Evolutionary conservation across 192 early-diverging fungal genomes (phyloP).

Genomic region (Linnemannia hyalina): DNA sequence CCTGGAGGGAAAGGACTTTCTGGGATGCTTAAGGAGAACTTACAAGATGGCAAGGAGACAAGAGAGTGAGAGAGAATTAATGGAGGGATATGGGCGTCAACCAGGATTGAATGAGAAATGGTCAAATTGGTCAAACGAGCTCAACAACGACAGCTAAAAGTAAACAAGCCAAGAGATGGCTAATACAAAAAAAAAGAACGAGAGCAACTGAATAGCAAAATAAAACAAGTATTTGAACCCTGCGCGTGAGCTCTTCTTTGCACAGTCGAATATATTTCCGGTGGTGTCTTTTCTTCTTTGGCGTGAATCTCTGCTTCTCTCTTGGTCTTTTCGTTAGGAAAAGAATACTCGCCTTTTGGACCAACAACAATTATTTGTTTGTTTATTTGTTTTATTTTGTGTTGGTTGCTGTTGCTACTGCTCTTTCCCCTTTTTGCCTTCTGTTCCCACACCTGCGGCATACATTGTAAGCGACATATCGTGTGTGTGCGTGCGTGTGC

Average conservation of each 20-base stretch:
- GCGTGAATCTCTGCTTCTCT: background rate
- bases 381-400: background rate
- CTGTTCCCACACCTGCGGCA: background rate
- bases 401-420: background rate
- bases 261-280: background rate
- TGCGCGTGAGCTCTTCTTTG: conserved; percentile 7
- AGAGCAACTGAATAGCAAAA: background rate
- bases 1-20: too few species aligned
- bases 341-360: background rate
- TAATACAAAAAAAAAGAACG: background rate
- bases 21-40: too few species aligned
- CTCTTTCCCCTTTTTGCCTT: background rate
- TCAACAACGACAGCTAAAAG: too few species aligned
- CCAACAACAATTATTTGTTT: background rate
- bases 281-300: background rate
- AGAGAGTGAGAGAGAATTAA: too few species aligned
- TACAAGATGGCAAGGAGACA: too few species aligned
- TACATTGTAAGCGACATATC: background rate
- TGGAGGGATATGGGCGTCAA: too few species aligned
- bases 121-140: too few species aligned
- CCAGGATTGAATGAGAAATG: too few species aligned
- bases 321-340: background rate
- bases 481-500: background rate
- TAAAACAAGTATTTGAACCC: background rate
- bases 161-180: too few species aligned